Evolutionary conservation across 164 flowering plant genomes (phyloP).

Genomic region (Stephania japonica): DNA sequence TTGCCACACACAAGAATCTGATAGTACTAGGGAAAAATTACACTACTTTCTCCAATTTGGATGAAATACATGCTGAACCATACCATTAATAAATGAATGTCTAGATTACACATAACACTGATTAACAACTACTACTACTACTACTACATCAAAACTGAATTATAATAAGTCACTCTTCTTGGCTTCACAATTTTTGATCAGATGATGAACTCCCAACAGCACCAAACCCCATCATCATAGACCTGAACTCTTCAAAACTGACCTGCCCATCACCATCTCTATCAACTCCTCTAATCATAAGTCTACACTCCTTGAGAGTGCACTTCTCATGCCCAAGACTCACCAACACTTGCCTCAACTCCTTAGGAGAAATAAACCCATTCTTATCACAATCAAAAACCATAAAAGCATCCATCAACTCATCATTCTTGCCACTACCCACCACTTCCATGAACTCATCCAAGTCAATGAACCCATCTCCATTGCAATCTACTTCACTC

Average conservation of each 20-base stretch:
- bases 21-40: not conserved
- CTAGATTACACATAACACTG: not conserved
- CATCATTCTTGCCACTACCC: conserved; percentile 21
- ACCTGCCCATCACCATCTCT: conserved; percentile 69
- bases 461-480: conserved; percentile 64
- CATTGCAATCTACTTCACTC: conserved; percentile 43
- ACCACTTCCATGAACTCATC: conserved; percentile 56
- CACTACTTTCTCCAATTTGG: not conserved
- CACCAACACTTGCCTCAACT: conserved; percentile 41
- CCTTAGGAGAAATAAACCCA: conserved; percentile 55
- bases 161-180: not conserved
- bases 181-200: not conserved
- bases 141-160: too few species aligned
- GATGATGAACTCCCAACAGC: not conserved
- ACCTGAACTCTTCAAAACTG: conserved; percentile 52
- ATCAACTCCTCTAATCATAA: conserved; percentile 64
- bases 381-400: conserved; percentile 50
- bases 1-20: not conserved
- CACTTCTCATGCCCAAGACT: conserved; percentile 42
- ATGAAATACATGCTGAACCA: not conserved
- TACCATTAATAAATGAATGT: not conserved
- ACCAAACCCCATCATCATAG: conserved; percentile 40
- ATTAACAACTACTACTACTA: not conserved
- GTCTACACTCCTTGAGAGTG: conserved; percentile 38
- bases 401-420: conserved; percentile 48